These are phyloP conservation scores for Leishmania amazonensis DNA, from an alignment of 208 protist species.

Conservation along the genomic window DNA sequence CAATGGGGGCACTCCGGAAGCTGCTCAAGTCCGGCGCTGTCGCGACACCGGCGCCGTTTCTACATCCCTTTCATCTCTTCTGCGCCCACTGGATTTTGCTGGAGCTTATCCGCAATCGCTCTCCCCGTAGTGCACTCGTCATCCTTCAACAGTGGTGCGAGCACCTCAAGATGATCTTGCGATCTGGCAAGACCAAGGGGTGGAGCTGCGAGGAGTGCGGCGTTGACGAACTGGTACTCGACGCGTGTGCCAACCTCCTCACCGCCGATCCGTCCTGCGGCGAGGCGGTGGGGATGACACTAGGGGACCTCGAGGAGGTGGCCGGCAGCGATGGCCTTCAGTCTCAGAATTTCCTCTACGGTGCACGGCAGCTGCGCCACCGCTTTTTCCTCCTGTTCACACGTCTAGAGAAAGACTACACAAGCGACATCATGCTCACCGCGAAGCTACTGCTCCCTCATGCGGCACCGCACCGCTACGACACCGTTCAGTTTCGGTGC, in stretches of 20 bases:
- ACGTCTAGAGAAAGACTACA: not conserved
- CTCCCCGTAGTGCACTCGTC: slow-evolving; percentile 28
- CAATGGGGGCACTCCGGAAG: slow-evolving; percentile 57
- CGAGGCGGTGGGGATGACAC: slow-evolving; percentile 28
- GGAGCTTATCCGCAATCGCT: slow-evolving; percentile 68
- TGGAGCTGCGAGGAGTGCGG: slow-evolving; percentile 72
- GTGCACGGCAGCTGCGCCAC: slow-evolving; percentile 32
- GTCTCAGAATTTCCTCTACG: slow-evolving; percentile 31
- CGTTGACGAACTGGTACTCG: slow-evolving; percentile 71
- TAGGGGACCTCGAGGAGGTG: slow-evolving; percentile 39
- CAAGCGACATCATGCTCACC: slow-evolving; percentile 23
- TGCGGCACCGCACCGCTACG: slow-evolving; percentile 36
- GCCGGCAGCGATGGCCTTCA: slow-evolving; percentile 8
- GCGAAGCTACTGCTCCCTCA: slow-evolving; percentile 35
- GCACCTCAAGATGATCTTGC: slow-evolving; percentile 75
- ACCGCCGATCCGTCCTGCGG: slow-evolving; percentile 32
- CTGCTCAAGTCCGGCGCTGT: slow-evolving; percentile 37
- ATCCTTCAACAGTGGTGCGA: slow-evolving; percentile 81
- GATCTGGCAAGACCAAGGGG: slow-evolving; percentile 42
- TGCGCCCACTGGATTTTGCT: slow-evolving; percentile 72
- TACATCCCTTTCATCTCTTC: slow-evolving; percentile 83
- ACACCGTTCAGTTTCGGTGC: slow-evolving; percentile 33
- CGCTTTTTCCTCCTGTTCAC: slow-evolving; percentile 24
- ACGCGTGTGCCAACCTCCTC: slow-evolving; percentile 52
- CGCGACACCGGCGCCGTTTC: slow-evolving; percentile 25